Conservation (phyloP, 805 yeast genomes). For the Kodamaea kakaduensis region DNA sequence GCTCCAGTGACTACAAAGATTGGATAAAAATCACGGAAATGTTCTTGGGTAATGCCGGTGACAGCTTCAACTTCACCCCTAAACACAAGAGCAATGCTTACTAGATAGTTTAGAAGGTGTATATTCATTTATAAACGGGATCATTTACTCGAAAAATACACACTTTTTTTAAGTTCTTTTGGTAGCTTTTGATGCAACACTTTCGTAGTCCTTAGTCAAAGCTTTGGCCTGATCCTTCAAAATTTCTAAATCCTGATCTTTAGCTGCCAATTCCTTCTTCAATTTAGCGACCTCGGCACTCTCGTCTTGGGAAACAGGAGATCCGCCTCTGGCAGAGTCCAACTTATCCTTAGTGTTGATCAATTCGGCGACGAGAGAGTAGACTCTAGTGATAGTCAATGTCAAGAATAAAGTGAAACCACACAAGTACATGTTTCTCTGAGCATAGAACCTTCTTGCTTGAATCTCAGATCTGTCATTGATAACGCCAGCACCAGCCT, state of each 20-base stretch:
- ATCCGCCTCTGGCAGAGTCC: constrained; percentile 30
- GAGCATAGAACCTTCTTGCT: constrained; percentile 91
- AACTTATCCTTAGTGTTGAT: constrained; percentile 59
- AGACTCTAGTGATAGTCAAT: constrained; percentile 79
- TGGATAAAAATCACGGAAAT: constrained; percentile 96
- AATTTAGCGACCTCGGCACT: constrained; percentile 43
- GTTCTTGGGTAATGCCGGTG: constrained; percentile 86
- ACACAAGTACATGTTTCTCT: constrained; percentile 91
- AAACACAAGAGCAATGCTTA: constrained; percentile 93
- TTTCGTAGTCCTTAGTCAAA: constrained; percentile 56
- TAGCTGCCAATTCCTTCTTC: constrained; percentile 44
- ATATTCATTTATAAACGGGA: neutral
- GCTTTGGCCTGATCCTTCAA: constrained; percentile 71
- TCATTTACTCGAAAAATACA: neutral
- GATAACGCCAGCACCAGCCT: constrained; percentile 25
- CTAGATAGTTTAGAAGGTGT: constrained; percentile 17
- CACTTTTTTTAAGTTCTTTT: constrained; percentile 4
- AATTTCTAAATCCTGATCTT: constrained; percentile 59
- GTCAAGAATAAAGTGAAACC: constrained; percentile 93
- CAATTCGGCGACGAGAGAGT: constrained; percentile 71
- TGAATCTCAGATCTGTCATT: constrained; percentile 77
- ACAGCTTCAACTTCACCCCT: constrained; percentile 74
- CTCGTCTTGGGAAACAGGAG: constrained; percentile 19
- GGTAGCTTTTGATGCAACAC: constrained; percentile 1
- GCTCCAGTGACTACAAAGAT: constrained; percentile 79